These are phyloP conservation scores for Diphasiastrum complanatum DNA, from an alignment of 83 land plant species.

Conservation along the genomic window DNA sequence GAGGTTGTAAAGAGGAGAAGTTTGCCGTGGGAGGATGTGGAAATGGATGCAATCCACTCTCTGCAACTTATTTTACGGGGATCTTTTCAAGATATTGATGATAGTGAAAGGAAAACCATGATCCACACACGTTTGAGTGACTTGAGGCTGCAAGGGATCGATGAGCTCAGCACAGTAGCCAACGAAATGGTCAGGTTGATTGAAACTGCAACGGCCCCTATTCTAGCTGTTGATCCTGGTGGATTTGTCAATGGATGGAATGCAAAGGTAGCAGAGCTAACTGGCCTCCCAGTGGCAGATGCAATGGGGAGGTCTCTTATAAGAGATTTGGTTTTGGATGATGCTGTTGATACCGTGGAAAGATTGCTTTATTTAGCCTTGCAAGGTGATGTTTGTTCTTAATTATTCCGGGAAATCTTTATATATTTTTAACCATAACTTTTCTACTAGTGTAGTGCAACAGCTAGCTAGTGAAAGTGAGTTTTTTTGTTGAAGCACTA, in stretches of 20 bases:
- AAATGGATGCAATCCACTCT: conserved; percentile 98
- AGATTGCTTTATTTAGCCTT: conserved; percentile 33
- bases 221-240: conserved; percentile 34
- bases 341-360: conserved; percentile 29
- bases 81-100: conserved; percentile 47
- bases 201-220: conserved; percentile 42
- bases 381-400: too few species aligned
- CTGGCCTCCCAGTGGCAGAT: conserved; percentile 34
- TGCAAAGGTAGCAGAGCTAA: conserved; percentile 38
- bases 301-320: conserved; percentile 37
- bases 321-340: conserved; percentile 31
- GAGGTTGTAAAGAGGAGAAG: conserved; percentile 90
- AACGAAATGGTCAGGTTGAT: conserved; percentile 42
- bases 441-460: too few species aligned
- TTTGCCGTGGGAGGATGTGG: conserved; percentile 85
- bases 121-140: conserved; percentile 38
- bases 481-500: too few species aligned
- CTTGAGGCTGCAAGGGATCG: conserved; percentile 41
- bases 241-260: conserved; percentile 47
- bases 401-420: too few species aligned
- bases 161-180: conserved; percentile 43
- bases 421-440: too few species aligned
- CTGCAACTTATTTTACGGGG: conserved; percentile 85
- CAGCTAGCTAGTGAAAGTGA: too few species aligned
- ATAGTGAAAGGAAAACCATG: conserved; percentile 31